Base-by-base conservation (phyloP, 305 asterid species). In the Rubia balearica region DNA sequence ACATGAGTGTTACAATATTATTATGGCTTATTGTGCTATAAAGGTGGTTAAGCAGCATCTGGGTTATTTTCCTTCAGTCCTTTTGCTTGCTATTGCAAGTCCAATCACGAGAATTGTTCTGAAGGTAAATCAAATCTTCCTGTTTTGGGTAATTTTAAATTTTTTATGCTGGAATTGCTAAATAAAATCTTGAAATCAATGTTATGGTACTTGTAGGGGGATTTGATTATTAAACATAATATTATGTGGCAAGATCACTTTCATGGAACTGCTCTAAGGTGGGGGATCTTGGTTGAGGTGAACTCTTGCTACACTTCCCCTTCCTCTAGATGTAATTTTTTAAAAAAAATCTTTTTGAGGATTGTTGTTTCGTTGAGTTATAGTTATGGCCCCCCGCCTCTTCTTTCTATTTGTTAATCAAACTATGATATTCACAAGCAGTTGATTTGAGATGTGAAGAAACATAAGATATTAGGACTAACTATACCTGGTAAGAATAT, bases 231-330 rank as follows among this genome's bases (percentile, higher is more conserved):
- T 77, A 79, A 86, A 73, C 97, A 97, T 48, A 90, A 87, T 73
- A 91, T 94, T 73, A 81, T 78, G 65, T 94, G 99, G 99, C 89
- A 94, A 83, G 99, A 94, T 80, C 91, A 97, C 74, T 89, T 85
- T 80, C 99, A 94, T 81, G 98, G 98, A 60, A 84, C 95, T 80
- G 95, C 91, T 3, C 89, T 81, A 83, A 90, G 98, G 77, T 94
- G 99, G 99, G 88, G 95, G 97, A 91, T 94, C 74, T 78, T 88
- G 75, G 99, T 94, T 77, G 99, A 94, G 99, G 99, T 94, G 67
- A 78, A 71, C 60, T 67, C 71, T 68, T 80, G 61, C 71, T 68
- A 65, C 70, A 27, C 76, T 49, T 49, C 8, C 17, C 16, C 17
- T 49, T 27, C 13, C 9, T 6, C 56, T 13, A 30, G 24, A 12